phyloP scores from a whole-genome alignment of 768 basidiomycete species.

The Mycena rosella region DNA sequence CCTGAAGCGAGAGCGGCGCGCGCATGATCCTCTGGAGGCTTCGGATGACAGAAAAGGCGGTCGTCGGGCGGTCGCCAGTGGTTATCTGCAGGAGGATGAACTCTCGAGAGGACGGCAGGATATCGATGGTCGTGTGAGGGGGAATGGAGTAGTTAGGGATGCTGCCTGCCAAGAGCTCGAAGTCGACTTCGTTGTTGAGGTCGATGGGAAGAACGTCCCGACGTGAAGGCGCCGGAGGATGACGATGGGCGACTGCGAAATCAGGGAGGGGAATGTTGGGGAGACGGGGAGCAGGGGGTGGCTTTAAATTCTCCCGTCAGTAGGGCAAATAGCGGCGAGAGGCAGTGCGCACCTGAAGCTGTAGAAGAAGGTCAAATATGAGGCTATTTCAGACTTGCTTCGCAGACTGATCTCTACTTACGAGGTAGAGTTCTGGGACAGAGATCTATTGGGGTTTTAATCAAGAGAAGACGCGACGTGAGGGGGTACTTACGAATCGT shows the following conservation, averaged over 20 bases:
- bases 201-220: constrained; percentile 20
- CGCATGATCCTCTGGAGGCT: constrained; percentile 9
- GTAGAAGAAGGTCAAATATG: constrained; percentile 7
- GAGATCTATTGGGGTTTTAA: not conserved
- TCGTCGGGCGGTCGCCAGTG: not conserved
- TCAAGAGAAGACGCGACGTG: not conserved
- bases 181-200: constrained; percentile 21
- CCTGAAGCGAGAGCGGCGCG: constrained; percentile 10
- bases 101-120: constrained; percentile 9
- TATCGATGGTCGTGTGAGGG: constrained; percentile 7
- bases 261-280: constrained; percentile 15
- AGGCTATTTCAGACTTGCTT: constrained; percentile 20
- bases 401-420: constrained; percentile 5
- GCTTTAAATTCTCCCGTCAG: constrained; percentile 8
- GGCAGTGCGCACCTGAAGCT: constrained; percentile 31
- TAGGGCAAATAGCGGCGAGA: not conserved
- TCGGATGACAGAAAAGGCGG: constrained; percentile 17
- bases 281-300: constrained; percentile 21
- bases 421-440: not conserved
- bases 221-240: not conserved
- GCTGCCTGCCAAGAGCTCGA: constrained; percentile 8
- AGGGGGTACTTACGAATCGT: not conserved
- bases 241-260: not conserved
- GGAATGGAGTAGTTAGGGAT: not conserved
- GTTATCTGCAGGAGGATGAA: constrained; percentile 8